Base-by-base conservation (phyloP, 169 alveolate species). In the Plasmodium coatneyi region DNA sequence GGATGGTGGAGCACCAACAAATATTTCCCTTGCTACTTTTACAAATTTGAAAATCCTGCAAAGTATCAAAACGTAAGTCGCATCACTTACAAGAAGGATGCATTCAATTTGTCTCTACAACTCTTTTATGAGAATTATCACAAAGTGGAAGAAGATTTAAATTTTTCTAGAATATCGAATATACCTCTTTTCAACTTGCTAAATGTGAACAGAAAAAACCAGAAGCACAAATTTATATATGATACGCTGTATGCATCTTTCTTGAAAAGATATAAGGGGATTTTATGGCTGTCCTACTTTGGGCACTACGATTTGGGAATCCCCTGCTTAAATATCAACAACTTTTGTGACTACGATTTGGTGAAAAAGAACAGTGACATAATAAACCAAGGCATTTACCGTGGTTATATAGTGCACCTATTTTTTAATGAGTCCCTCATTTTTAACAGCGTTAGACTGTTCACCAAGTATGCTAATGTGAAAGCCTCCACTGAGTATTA, bases 381-480 rank as follows among this genome's bases (percentile, higher is more conserved):
- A 43, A 41, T 95, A 54, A 83, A 95, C 7, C 79, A 83, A 39
- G 97, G 97, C 12, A 71, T 96, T 19, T 96, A 96, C 60, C 74
- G 97, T 19, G 96, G 97, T 10, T 96, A 96, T 74, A 96, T 95
- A 30, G 97, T 95, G 0, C 96, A 95, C 56, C 71, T 96, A 30
- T 81, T 92, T 54, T 96, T 96, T 49, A 95, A 96, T 83, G 97
- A 95, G 60, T 95, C 97, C 52, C 83, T 96, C 56, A 96, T 96
- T 94, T 96, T 92, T 87, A 96, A 96, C 46, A 86, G 93, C 70
- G 93, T 86, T 32, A 49, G 93, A 28, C 95, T 96, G 3, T 92
- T 96, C 71, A 92, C 95, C 82, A 80, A 93, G 81, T 94, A 95
- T 78, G 87, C 97, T 5, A 90, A 72, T 71, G 71, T 72, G 30